Base-by-base conservation (phyloP, 2,329 filamentous ascomycete species). In the Malbranchea cinnamomea region DNA sequence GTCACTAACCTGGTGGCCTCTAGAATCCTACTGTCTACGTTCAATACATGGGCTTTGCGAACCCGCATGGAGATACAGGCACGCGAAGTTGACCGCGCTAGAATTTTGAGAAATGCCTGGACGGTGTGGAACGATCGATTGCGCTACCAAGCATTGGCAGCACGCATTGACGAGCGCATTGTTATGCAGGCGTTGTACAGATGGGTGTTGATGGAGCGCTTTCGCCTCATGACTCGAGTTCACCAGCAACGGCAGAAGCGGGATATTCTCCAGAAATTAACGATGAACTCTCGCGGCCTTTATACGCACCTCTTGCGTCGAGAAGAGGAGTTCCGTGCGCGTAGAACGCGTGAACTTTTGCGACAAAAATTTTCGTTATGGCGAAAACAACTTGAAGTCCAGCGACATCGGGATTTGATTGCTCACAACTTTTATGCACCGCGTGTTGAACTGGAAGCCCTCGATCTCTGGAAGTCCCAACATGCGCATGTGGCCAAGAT, bases 71-170 rank as follows among this genome's bases (percentile, higher is more conserved):
- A 61, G 19, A 53, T 51, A 26, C 53, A 62, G 39, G 71, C 72
- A 11, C 50, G 53, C 13, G 49, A 58, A 28, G 51, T 68, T 18
- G 60, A 74, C 43, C 61, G 54, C 7, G 47, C 57, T 39, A 63
- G 69, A 26, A 46, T 74, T 16, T 43, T 73, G 28, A 63, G 62
- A 28, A 71, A 70, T 44, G 58, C 67, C 3, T 72, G 67, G 57
- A 72, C 63, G 2, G 53, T 56, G 7, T 78, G 73, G 74, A 76
- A 75, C 38, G 68, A 76, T 41, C 54, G 55, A 10, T 55, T 74
- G 10, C 67, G 72, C 11, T 63, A 59, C 37, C 57, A 63, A 40
- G 61, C 62, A 10, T 48, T 76, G 2, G 53, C 50, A 28, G 53
- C 59, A 12, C 63, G 60, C 9, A 67, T 74, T 27, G 59, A 74